These are phyloP conservation scores for Fusarium sarcochroum DNA, from an alignment of 2,329 filamentous ascomycete genomes.

Conservation along the genomic window DNA sequence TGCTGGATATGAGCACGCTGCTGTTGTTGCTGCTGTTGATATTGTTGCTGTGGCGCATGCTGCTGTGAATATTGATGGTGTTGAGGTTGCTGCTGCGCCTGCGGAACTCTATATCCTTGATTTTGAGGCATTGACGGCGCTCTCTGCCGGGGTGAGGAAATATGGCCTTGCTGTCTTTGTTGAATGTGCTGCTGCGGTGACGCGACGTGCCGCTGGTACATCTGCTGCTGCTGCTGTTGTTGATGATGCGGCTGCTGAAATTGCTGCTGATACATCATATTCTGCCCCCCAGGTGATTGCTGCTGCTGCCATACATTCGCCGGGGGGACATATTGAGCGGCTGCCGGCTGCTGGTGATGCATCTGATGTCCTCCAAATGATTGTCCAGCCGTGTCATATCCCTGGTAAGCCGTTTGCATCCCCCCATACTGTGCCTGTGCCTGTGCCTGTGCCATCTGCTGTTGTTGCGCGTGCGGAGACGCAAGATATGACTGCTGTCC, in stretches of 20 bases:
- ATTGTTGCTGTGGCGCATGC: conserved; percentile 34
- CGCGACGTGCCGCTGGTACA: conserved; percentile 50
- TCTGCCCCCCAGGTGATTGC: conserved; percentile 44
- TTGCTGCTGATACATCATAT: conserved; percentile 51
- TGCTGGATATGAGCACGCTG: conserved; percentile 33
- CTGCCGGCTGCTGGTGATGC: conserved; percentile 44
- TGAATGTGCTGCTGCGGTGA: conserved; percentile 44
- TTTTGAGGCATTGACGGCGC: conserved; percentile 41
- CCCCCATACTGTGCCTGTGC: conserved; percentile 40
- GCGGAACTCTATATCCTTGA: conserved; percentile 42
- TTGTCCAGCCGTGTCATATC: conserved; percentile 43
- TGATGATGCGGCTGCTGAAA: conserved; percentile 52
- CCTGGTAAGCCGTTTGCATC: conserved; percentile 43
- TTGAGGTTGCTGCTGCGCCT: conserved; percentile 39
- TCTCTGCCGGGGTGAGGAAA: conserved; percentile 43
- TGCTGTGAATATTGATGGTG: conserved; percentile 37
- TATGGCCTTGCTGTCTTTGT: conserved; percentile 33
- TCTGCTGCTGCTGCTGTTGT: conserved; percentile 48
- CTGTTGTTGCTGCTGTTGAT: conserved; percentile 37
- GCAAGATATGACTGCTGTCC: conserved; percentile 45
- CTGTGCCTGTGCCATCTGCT: conserved; percentile 41
- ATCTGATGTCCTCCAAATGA: conserved; percentile 40
- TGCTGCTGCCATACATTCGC: conserved; percentile 55
- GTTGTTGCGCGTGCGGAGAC: conserved; percentile 43
- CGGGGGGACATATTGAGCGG: conserved; percentile 46